These are phyloP conservation scores for Schrenkiella parvula DNA, from an alignment of 345 rosid species.

Conservation along the genomic window DNA sequence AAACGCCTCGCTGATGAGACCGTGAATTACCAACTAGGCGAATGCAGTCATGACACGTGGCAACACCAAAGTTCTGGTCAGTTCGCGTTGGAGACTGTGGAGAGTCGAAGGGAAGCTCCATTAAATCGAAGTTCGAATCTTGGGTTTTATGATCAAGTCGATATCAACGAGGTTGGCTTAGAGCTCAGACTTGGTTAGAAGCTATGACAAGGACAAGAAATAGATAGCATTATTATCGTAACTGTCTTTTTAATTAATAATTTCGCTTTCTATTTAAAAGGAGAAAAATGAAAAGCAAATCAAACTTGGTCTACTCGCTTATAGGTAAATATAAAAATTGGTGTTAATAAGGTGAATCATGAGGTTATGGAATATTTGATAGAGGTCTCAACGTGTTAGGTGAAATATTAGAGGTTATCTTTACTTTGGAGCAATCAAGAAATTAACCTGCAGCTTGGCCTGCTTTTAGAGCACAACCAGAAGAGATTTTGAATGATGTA, in stretches of 20 bases:
- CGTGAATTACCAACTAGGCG: constrained; percentile 20
- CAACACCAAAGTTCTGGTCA: constrained; percentile 21
- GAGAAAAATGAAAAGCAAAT: background rate
- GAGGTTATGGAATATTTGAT: background rate
- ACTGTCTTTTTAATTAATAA: constrained; percentile 5
- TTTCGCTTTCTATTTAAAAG: constrained; percentile 10
- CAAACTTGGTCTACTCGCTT: constrained; percentile 1
- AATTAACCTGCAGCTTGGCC: too few species aligned
- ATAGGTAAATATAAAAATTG: background rate
- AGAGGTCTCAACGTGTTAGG: background rate
- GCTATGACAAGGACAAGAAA: background rate
- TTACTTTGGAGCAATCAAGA: too few species aligned
- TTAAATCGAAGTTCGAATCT: background rate
- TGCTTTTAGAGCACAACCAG: too few species aligned
- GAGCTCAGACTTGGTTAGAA: constrained; percentile 36
- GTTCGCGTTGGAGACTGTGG: constrained; percentile 19
- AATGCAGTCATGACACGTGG: constrained; percentile 32
- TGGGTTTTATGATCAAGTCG: constrained; percentile 31
- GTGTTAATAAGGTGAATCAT: background rate
- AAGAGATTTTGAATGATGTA: too few species aligned
- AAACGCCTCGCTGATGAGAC: constrained; percentile 22
- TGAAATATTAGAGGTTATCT: background rate
- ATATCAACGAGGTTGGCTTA: constrained; percentile 31
- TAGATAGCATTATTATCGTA: background rate
- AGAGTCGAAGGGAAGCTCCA: constrained; percentile 7